Conservation (phyloP, 2,329 filamentous ascomycete species). For the Ascochyta viciae-villosae region DNA sequence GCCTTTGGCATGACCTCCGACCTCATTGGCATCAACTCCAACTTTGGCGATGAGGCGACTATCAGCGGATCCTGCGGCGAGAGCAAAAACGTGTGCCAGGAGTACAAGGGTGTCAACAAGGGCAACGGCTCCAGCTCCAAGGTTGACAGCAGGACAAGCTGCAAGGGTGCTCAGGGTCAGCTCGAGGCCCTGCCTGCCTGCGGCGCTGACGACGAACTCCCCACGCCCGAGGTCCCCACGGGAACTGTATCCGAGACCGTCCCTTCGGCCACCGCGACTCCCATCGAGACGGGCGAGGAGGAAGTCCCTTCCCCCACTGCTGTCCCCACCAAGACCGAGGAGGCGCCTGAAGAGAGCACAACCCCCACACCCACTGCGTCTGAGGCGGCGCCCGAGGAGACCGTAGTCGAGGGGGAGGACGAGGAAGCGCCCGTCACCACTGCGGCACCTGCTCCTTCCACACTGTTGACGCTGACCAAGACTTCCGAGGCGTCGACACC, state of each 20-base stretch:
- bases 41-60: slow-evolving; percentile 56
- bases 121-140: slow-evolving; percentile 22
- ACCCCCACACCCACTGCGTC: neutral
- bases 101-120: slow-evolving; percentile 36
- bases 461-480: slow-evolving; percentile 9
- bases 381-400: neutral
- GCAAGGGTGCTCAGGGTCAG: slow-evolving; percentile 26
- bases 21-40: slow-evolving; percentile 57
- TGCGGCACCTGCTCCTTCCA: neutral
- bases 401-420: neutral
- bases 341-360: neutral
- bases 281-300: neutral
- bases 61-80: slow-evolving; percentile 51
- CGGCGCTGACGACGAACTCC: slow-evolving; percentile 6
- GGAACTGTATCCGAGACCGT: neutral
- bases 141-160: slow-evolving; percentile 22
- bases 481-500: slow-evolving; percentile 4
- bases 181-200: slow-evolving; percentile 27
- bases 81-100: slow-evolving; percentile 29
- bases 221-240: neutral
- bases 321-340: neutral
- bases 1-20: slow-evolving; percentile 49
- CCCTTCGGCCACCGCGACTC: neutral
- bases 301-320: slow-evolving; percentile 1
- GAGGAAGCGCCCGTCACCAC: neutral